Evolutionary conservation across 495 filamentous ascomycete genomes (phyloP).

Genomic region (Jackrogersella minutella): DNA sequence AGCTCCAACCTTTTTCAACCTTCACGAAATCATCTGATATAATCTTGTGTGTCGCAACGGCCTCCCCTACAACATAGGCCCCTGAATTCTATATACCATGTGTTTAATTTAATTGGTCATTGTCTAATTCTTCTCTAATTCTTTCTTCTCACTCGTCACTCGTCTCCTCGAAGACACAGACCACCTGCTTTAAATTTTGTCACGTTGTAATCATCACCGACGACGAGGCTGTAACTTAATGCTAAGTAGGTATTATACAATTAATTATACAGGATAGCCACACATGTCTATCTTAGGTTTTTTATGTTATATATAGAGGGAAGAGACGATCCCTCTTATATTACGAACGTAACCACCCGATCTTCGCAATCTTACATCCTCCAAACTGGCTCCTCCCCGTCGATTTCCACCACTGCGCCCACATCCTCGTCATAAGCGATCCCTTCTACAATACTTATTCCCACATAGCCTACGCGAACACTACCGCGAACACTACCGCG

Average conservation of each 20-base stretch:
- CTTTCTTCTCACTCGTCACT: constrained; percentile 1
- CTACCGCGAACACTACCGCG: constrained; percentile 63
- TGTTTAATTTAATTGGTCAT: constrained; percentile 29
- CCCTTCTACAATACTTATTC: constrained; percentile 66
- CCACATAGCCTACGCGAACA: constrained; percentile 61
- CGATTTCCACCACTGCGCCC: constrained; percentile 33
- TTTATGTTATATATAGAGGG: constrained; percentile 16
- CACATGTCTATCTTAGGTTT: background rate
- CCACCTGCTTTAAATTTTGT: constrained; percentile 12
- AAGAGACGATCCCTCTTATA: background rate
- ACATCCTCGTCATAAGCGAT: constrained; percentile 40
- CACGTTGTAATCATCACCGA: constrained; percentile 15
- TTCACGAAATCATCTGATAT: constrained; percentile 25
- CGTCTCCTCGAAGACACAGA: constrained; percentile 8
- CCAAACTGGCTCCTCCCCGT: constrained; percentile 40
- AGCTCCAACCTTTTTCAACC: constrained; percentile 30
- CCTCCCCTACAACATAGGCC: background rate
- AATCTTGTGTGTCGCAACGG: constrained; percentile 9
- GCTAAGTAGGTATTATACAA: background rate
- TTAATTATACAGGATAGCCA: background rate
- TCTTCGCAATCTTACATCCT: constrained; percentile 14
- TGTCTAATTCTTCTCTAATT: constrained; percentile 5
- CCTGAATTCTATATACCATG: constrained; percentile 15
- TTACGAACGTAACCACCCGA: background rate
- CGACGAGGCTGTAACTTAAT: constrained; percentile 6